phyloP scores from a whole-genome alignment of 495 filamentous ascomycete genomes.

The Amniculicola lignicola region DNA sequence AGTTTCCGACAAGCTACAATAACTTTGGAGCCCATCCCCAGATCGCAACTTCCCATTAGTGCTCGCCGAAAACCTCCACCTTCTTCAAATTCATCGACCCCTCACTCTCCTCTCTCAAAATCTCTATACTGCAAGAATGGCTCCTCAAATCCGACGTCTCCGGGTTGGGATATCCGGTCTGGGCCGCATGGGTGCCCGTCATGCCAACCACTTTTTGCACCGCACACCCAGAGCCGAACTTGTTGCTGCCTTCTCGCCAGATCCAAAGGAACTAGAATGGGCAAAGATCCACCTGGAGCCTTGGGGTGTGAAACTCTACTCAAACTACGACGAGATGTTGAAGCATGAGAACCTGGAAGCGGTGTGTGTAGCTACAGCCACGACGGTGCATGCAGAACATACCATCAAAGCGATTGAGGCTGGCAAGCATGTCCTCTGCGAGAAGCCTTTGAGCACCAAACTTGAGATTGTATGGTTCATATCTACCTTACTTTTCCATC shows the following conservation, averaged over 20 bases:
- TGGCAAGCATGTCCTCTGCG: slow-evolving; percentile 44
- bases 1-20: too few relatives aligned
- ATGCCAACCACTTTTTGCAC: slow-evolving; percentile 43
- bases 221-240: slow-evolving; percentile 42
- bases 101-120: too few relatives aligned
- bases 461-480: slow-evolving; percentile 30
- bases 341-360: slow-evolving; percentile 42
- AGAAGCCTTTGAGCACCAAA: slow-evolving; percentile 46
- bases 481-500: too few relatives aligned
- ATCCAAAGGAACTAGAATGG: slow-evolving; percentile 38
- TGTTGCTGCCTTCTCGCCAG: slow-evolving; percentile 42
- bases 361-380: slow-evolving; percentile 42
- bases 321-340: slow-evolving; percentile 44
- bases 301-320: slow-evolving; percentile 40
- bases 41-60: too few relatives aligned
- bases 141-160: slow-evolving; percentile 35
- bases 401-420: slow-evolving; percentile 41
- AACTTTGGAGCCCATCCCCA: too few relatives aligned
- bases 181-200: slow-evolving; percentile 46
- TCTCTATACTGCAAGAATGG: too few relatives aligned
- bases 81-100: too few relatives aligned
- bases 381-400: slow-evolving; percentile 45
- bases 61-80: too few relatives aligned
- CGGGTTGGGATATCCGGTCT: slow-evolving; percentile 44
- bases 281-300: slow-evolving; percentile 38